A percentile compares a stretch with the other conserved stretches of the same genome.
phyloP scores from a whole-genome alignment of 495 filamentous ascomycete genomes.

The Tetracladium setigerum region DNA sequence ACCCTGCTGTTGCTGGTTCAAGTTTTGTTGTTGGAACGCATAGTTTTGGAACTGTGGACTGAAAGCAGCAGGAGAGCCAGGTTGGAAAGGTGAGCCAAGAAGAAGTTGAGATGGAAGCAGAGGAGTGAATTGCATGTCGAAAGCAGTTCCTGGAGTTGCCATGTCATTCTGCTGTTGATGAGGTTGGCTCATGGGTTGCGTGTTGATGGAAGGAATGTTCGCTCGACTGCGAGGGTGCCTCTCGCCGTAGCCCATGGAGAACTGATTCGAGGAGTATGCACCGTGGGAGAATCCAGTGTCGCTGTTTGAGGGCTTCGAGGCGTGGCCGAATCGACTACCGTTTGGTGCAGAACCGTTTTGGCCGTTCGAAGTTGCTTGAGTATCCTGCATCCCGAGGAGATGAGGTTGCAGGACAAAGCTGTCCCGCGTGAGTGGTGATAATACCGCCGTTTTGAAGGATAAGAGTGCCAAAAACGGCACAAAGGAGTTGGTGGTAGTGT shows the following conservation, averaged over 20 bases:
- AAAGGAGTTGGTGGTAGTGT: slow-evolving; percentile 11
- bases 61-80: slow-evolving; percentile 85
- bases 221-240: slow-evolving; percentile 64
- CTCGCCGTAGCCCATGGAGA: slow-evolving; percentile 63
- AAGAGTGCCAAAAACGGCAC: slow-evolving; percentile 47
- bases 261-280: slow-evolving; percentile 73
- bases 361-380: slow-evolving; percentile 44
- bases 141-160: slow-evolving; percentile 78
- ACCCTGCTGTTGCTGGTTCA: slow-evolving; percentile 38
- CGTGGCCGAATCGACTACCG: slow-evolving; percentile 52
- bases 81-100: slow-evolving; percentile 93
- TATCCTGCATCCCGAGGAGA: slow-evolving; percentile 82
- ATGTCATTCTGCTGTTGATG: slow-evolving; percentile 54
- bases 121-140: slow-evolving; percentile 98
- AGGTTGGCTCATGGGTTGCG: slow-evolving; percentile 40
- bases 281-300: slow-evolving; percentile 88
- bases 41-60: slow-evolving; percentile 88
- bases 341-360: slow-evolving; percentile 49
- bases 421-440: slow-evolving; percentile 63
- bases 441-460: slow-evolving; percentile 63
- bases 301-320: slow-evolving; percentile 67
- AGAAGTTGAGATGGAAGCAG: slow-evolving; percentile 90
- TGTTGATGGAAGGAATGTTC: slow-evolving; percentile 93
- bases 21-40: slow-evolving; percentile 55
- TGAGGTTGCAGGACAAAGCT: slow-evolving; percentile 66